These are phyloP conservation scores for Chaetoceros muelleri DNA, from an alignment of 108 stramenopile genomes.

Conservation along the genomic window DNA sequence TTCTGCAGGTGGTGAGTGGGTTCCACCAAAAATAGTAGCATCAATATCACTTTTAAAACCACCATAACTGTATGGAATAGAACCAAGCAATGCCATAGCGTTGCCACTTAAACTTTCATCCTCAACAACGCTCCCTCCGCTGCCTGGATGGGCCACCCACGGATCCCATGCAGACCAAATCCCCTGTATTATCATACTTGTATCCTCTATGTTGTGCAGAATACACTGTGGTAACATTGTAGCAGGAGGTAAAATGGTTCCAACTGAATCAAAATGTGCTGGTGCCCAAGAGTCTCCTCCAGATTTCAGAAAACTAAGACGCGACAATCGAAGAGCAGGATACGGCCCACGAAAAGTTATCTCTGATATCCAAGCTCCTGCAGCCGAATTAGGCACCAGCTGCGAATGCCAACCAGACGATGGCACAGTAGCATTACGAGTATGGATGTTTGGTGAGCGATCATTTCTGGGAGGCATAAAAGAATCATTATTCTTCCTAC, in stretches of 20 bases:
- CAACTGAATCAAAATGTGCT: slow-evolving; percentile 79
- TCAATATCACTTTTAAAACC: slow-evolving; percentile 18
- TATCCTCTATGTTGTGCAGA: slow-evolving; percentile 20
- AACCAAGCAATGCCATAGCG: slow-evolving; percentile 43
- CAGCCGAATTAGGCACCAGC: slow-evolving; percentile 19
- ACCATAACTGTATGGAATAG: slow-evolving; percentile 7
- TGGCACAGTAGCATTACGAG: slow-evolving; percentile 4
- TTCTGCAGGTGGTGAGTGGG: slow-evolving; percentile 70
- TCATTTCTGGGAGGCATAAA: not conserved
- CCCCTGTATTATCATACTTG: slow-evolving; percentile 46
- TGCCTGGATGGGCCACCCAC: slow-evolving; percentile 21
- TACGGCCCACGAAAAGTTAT: slow-evolving; percentile 60
- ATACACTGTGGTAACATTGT: slow-evolving; percentile 34
- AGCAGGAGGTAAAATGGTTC: slow-evolving; percentile 65
- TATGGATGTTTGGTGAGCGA: not conserved
- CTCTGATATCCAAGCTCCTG: slow-evolving; percentile 85
- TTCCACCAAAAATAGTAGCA: slow-evolving; percentile 37
- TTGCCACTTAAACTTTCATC: slow-evolving; percentile 35
- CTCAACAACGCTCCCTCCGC: slow-evolving; percentile 6
- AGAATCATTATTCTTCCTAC: slow-evolving; percentile 11
- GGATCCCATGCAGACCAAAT: slow-evolving; percentile 82
- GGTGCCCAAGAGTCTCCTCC: slow-evolving; percentile 59
- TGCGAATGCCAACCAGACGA: slow-evolving; percentile 1
- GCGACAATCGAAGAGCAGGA: slow-evolving; percentile 70
- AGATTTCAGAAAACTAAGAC: slow-evolving; percentile 68